These are phyloP conservation scores for Coniferiporia sulphurascens DNA, from an alignment of 1,284 basidiomycete species.

Conservation along the genomic window DNA sequence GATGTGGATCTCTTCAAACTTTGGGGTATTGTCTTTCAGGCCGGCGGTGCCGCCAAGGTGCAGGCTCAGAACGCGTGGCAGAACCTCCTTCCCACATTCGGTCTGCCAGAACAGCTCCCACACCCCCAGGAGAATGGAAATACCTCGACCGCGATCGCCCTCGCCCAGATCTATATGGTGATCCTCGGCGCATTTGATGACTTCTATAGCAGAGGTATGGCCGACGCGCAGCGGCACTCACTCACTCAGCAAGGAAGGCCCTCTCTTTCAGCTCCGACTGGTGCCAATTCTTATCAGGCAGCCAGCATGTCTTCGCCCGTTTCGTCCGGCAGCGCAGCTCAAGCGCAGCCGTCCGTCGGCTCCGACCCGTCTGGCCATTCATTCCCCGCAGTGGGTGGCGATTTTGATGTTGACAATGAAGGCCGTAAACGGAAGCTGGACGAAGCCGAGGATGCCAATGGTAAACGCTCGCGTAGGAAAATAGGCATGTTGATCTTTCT, in stretches of 20 bases:
- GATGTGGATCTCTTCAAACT: slow-evolving; percentile 74
- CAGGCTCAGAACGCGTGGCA: slow-evolving; percentile 46
- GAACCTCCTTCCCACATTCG: slow-evolving; percentile 50
- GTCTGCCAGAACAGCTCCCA: slow-evolving; percentile 58
- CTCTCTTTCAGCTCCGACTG: slow-evolving; percentile 3
- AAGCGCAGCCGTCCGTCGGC: slow-evolving; percentile 21
- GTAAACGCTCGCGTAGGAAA: slow-evolving; percentile 64
- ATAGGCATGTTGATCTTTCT: slow-evolving; percentile 44
- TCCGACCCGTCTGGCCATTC: slow-evolving; percentile 29
- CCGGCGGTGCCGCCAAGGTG: slow-evolving; percentile 50
- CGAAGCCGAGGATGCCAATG: slow-evolving; percentile 57
- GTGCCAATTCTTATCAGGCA: slow-evolving; percentile 20
- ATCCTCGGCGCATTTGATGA: slow-evolving; percentile 69
- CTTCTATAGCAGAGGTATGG: slow-evolving; percentile 53
- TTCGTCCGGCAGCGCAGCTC: slow-evolving; percentile 3
- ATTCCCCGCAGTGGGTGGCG: slow-evolving; percentile 33
- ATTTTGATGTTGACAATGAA: slow-evolving; percentile 43
- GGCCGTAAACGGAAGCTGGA: slow-evolving; percentile 61
- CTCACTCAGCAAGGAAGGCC: slow-evolving; percentile 24
- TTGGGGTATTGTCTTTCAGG: slow-evolving; percentile 51
- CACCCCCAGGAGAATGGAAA: slow-evolving; percentile 38
- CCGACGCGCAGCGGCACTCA: slow-evolving; percentile 51
- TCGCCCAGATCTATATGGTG: slow-evolving; percentile 54
- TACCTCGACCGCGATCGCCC: slow-evolving; percentile 41
- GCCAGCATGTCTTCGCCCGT: slow-evolving; percentile 13